A percentile compares a stretch with the other conserved stretches of the same genome.
Evolutionary conservation across 257 asterid species (phyloP).

Genomic region (Rhazya stricta): DNA sequence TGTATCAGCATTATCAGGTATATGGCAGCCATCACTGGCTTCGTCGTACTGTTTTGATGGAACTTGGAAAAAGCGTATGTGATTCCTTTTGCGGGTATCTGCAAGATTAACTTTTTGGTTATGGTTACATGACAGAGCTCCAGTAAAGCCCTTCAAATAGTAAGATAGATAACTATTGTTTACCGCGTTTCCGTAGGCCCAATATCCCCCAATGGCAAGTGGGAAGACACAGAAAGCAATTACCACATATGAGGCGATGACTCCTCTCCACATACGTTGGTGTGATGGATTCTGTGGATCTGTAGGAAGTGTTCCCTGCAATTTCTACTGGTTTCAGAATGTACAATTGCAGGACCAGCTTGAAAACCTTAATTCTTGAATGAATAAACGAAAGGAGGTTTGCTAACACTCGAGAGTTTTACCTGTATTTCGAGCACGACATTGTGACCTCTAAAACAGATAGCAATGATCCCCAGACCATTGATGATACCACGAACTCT

Average conservation of each 20-base stretch:
- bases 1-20: constrained; percentile 38
- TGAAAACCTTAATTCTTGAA: not conserved
- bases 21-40: constrained; percentile 28
- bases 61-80: constrained; percentile 26
- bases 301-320: constrained; percentile 65
- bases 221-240: constrained; percentile 49
- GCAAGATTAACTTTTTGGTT: not conserved
- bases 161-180: not conserved
- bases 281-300: constrained; percentile 26
- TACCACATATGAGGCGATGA: constrained; percentile 30
- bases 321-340: constrained; percentile 8
- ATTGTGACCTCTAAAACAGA: constrained; percentile 50
- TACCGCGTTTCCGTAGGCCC: constrained; percentile 59
- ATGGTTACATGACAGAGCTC: too few relatives aligned
- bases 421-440: constrained; percentile 74
- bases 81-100: constrained; percentile 40
- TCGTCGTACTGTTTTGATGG: constrained; percentile 34
- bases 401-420: not conserved
- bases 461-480: constrained; percentile 34
- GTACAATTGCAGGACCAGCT: not conserved
- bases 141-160: too few relatives aligned
- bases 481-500: constrained; percentile 36
- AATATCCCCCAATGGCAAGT: constrained; percentile 54
- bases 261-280: constrained; percentile 65
- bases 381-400: not conserved